Evolutionary conservation across 2,329 filamentous ascomycete species (phyloP).

Genomic region (Colletotrichum graminicola): DNA sequence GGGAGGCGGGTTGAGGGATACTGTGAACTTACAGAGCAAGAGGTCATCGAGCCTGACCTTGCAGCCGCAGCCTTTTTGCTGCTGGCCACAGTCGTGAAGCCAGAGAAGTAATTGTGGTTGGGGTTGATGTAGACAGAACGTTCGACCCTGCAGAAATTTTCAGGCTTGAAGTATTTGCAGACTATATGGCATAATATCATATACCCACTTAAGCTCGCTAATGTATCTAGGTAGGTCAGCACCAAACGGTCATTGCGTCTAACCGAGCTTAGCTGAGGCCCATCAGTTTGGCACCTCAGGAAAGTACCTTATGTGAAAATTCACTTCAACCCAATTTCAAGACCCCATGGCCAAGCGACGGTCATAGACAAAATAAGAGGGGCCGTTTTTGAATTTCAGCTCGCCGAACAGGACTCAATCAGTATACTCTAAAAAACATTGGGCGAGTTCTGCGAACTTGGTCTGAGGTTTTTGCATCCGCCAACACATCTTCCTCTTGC

Average conservation of each 20-base stretch:
- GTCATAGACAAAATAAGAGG: background rate
- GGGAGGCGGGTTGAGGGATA: slow-evolving; percentile 27
- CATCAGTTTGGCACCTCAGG: background rate
- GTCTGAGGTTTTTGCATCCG: background rate
- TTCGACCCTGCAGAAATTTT: slow-evolving; percentile 34
- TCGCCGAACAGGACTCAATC: background rate
- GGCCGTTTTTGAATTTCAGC: background rate
- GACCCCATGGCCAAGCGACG: background rate
- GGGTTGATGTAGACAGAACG: background rate
- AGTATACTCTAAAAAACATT: no score
- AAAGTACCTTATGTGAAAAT: slow-evolving; percentile 12
- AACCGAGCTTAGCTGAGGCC: background rate
- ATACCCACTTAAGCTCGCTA: background rate
- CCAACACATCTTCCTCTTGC: background rate
- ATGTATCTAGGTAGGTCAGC: background rate
- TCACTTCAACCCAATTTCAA: slow-evolving; percentile 1
- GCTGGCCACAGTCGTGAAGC: background rate
- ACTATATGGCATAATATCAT: slow-evolving; percentile 29
- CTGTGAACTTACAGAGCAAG: slow-evolving; percentile 44
- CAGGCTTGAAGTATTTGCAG: slow-evolving; percentile 40
- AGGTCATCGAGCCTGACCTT: background rate
- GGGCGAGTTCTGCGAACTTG: background rate
- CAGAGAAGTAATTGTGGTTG: slow-evolving; percentile 9
- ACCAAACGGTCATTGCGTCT: background rate
- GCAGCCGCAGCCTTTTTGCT: background rate